Evolutionary conservation across 2,329 filamentous ascomycete genomes (phyloP), one percentile per base, ranked within the genome.

Genomic region (Stachybotrys chlorohalonatus): DNA sequence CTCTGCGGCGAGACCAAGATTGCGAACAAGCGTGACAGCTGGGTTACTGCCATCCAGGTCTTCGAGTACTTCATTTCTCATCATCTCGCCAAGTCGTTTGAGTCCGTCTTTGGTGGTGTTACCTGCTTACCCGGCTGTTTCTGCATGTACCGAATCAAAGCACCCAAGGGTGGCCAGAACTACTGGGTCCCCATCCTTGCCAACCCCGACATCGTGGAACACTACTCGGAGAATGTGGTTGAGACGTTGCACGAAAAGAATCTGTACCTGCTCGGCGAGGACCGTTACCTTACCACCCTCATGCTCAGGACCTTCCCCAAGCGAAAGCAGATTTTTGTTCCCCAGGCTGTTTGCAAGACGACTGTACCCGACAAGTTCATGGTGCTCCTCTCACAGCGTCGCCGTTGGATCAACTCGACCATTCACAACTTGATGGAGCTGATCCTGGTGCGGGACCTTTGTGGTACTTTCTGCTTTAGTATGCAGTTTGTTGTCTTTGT

Each of bases 141-240:
- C 85, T 96, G 91, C 80, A 99, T 99, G 95, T 99, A 99, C 77
- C 89, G 94, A 66, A 97, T 99, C 82, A 99, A 99, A 75, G 89
- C 94, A 32, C 95, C 94, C 57, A 99, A 99, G 76, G 94, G 94
- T 60, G 93, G 89, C 31, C 91, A 97, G 70, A 97, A 99, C 77
- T 99, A 97, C 75, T 99, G 94, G 94, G 94, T 99, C 30, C 94
- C 94, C 7, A 97, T 99, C 65, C 82, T 99, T 60, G 94, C 94
- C 63, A 99, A 99, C 70, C 95, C 95, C 3, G 95, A 99, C 66
- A 89, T 99, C 48, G 95, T 99, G 50, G 94, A 99, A 74, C 94
- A 99, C 73, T 99, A 99, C 73, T 97, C 94, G 0, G 94, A 99
- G 73, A 99, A 99, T 64, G 92, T 99, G 53, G 94, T 99, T 47